Percentiles rank a stretch among this genome's conserved stretches.
Conservation (phyloP, 441 rosid genomes). For the Melastoma candidum region DNA sequence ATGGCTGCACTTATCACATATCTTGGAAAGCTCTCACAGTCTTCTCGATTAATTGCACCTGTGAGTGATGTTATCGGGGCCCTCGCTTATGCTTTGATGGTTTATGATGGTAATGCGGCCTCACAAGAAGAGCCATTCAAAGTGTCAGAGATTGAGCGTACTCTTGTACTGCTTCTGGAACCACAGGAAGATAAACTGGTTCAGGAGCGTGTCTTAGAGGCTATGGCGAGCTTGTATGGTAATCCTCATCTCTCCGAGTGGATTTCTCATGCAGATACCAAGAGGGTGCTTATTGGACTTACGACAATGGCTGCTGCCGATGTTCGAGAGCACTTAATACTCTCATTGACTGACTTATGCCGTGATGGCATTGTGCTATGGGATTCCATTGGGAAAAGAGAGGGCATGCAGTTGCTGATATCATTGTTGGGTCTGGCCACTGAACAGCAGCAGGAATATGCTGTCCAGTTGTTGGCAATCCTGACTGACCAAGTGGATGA, state of each 20-base stretch:
- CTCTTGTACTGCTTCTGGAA: constrained; percentile 50
- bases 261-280: constrained; percentile 58
- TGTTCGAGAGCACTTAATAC: constrained; percentile 53
- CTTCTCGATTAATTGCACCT: constrained; percentile 69
- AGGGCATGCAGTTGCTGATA: constrained; percentile 73
- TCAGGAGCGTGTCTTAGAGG: constrained; percentile 85
- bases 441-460: constrained; percentile 74
- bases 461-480: constrained; percentile 63
- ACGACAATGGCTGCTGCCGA: constrained; percentile 52
- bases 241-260: constrained; percentile 40
- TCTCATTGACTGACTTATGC: constrained; percentile 52
- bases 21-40: constrained; percentile 59
- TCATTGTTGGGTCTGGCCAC: constrained; percentile 72
- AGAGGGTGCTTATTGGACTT: constrained; percentile 62
- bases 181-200: constrained; percentile 59
- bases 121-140: constrained; percentile 41
- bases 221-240: constrained; percentile 81
- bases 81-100: constrained; percentile 78
- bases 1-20: constrained; percentile 58
- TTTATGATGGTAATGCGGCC: constrained; percentile 36
- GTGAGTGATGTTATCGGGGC: constrained; percentile 77
- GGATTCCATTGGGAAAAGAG: constrained; percentile 77
- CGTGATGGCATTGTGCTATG: constrained; percentile 42
- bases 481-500: constrained; percentile 77
- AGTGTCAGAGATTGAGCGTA: constrained; percentile 46